Percentiles rank a stretch among this genome's conserved stretches.
Conservation (phyloP, 2,329 filamentous ascomycete species). For the Penicillium sp. region DNA sequence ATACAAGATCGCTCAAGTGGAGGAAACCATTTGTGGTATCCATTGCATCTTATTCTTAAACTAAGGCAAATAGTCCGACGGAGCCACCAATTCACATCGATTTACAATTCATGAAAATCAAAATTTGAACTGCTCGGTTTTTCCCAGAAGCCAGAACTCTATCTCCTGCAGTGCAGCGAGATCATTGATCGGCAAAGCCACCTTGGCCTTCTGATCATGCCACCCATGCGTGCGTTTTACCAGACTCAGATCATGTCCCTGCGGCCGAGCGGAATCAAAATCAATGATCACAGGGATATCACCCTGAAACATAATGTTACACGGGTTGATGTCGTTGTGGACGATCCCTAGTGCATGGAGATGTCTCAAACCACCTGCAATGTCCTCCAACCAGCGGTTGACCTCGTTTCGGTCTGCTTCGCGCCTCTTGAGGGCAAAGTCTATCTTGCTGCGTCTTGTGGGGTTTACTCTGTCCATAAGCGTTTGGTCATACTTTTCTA, state of each 20-base stretch:
- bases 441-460: background rate
- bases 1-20: background rate
- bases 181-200: slow-evolving; percentile 5
- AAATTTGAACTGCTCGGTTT: background rate
- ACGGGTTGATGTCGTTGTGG: slow-evolving; percentile 87
- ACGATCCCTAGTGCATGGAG: slow-evolving; percentile 83
- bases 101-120: background rate
- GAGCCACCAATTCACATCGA: no score
- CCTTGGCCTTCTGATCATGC: background rate
- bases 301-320: slow-evolving; percentile 78
- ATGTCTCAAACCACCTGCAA: slow-evolving; percentile 65
- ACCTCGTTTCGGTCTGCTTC: background rate
- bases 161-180: slow-evolving; percentile 8
- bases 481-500: slow-evolving; percentile 6
- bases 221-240: slow-evolving; percentile 9
- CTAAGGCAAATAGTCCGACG: no score
- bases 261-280: slow-evolving; percentile 10
- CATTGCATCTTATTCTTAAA: background rate
- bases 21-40: background rate
- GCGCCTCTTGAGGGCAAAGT: background rate
- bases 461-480: slow-evolving; percentile 5
- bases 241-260: background rate
- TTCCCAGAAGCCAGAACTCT: slow-evolving; percentile 1
- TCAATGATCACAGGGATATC: slow-evolving; percentile 17
- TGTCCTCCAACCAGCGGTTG: slow-evolving; percentile 17